Base-by-base conservation (phyloP, 441 rosid species). In the Cnidoscolus chayamansa region DNA sequence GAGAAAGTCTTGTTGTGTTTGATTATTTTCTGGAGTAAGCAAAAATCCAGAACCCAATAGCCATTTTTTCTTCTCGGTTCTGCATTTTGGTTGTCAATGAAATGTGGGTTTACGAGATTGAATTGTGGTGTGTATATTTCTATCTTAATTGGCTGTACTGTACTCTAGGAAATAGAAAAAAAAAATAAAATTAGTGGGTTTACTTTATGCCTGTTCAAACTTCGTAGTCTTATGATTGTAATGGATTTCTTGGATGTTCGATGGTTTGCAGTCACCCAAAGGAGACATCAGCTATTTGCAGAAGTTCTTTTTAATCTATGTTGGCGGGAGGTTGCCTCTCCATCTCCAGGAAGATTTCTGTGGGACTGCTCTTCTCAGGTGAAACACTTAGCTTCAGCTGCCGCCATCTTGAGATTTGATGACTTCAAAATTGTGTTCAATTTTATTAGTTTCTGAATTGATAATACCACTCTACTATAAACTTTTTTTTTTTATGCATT, bases 291-390 rank as follows among this genome's bases (percentile, higher is more conserved):
- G 96, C 78, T 93, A 93, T 75, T 54, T 91, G 87, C 93, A 81
- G 74, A 93, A 93, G 85, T 93, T 91, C 84, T 91, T 93, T 80
- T 65, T 93, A 55, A 81, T 84, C 85, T 91, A 91, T 76, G 83
- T 91, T 9, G 93, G 97, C 60, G 90, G 94, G 75, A 87, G 98
- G 74, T 84, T 78, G 63, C 94, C 98, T 49, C 89, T 90, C 31
- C 97, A 89, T 84, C 82, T 91, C 17, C 97, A 93, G 81, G 96
- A 93, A 79, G 97, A 93, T 81, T 93, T 93, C 78, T 93, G 97
- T 66, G 98, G 98, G 73, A 91, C 94, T 79, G 97, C 97, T 76
- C 88, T 93, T 72, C 84, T 93, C 30, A 85, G 96, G 98, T 89
- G 81, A 63, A 10, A 13, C 54, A 11, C 63, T 50, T 35, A 0